phyloP scores from a whole-genome alignment of 352 stramenopile genomes.

The Discostella stelligera region DNA sequence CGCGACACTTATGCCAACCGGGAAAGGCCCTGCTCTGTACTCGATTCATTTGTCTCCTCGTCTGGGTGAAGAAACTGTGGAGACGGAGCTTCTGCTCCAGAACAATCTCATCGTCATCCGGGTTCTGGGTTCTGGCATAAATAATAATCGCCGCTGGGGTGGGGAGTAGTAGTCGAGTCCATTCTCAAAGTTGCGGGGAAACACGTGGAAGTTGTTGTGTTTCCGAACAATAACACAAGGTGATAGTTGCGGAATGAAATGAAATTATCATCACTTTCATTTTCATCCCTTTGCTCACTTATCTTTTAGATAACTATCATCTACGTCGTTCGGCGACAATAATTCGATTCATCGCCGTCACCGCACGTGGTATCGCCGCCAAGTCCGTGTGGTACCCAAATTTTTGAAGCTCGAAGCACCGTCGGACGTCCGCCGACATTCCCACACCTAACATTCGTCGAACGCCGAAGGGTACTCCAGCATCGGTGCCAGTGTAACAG shows the following conservation, averaged over 20 bases:
- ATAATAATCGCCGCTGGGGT: too few species aligned
- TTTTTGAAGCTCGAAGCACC: slow-evolving; percentile 45
- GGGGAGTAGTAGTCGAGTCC: too few species aligned
- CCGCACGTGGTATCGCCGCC: slow-evolving; percentile 50
- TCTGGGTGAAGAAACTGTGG: background rate
- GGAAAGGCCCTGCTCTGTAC: background rate
- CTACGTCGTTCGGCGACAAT: slow-evolving; percentile 55
- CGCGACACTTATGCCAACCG: background rate
- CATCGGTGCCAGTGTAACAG: slow-evolving; percentile 61
- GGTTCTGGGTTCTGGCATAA: too few species aligned
- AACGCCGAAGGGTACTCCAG: slow-evolving; percentile 52
- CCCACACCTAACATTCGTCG: slow-evolving; percentile 45
- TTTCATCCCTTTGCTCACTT: too few species aligned
- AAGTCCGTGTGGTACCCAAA: slow-evolving; percentile 62
- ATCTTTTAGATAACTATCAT: background rate
- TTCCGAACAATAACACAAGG: too few species aligned
- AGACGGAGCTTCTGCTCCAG: background rate
- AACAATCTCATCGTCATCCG: background rate
- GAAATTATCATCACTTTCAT: too few species aligned
- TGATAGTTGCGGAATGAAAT: too few species aligned
- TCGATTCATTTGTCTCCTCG: slow-evolving; percentile 7
- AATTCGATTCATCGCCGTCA: slow-evolving; percentile 67
- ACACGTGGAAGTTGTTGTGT: too few species aligned
- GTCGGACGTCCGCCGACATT: slow-evolving; percentile 46
- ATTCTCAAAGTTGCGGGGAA: too few species aligned